Evolutionary conservation across 352 stramenopile species (phyloP), one percentile per base, ranked within the genome.

Genomic region (Globisporangium parvum): DNA sequence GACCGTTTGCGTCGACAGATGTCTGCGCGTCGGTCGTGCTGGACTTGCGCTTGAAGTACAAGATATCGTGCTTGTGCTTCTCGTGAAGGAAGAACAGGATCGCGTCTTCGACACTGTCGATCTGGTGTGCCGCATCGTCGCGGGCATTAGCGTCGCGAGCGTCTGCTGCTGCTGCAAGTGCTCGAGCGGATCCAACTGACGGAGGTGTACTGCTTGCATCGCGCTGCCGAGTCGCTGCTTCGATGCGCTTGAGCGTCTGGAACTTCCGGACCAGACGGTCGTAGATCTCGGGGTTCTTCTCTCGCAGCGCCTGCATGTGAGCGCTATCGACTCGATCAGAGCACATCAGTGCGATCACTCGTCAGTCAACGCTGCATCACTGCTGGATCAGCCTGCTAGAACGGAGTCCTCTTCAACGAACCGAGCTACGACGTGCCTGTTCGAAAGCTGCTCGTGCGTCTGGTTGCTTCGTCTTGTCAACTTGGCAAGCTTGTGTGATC

Each of bases 1-100:
- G 53, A 23, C 50, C 55, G 42, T 12, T 59, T 28, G 20, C 15
- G 18, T 53, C 46, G 45, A 23, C 63, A 21, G 23, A 51, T 53
- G 47, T 18, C 53, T 47, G 18, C 39, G 41, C 48, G 52, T 10
- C 53, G 40, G 3, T 51, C 39, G 20, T 6, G 23, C 31, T 59
- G 39, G 44, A 44, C 18, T 71, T 75, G 37, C 55, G 66, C 53
- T 73, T 71, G 47, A 88, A 88, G 50, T 88, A 88, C n/a, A 88
- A 56, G 10, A 91, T 58, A 47, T 91, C 77, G 48, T 69, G 70
- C n/a, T 65, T 74, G 63, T 88, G 77, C 53, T 87, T 91, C 42
- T 80, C 72, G 20, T 73, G 60, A 54, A 91, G 47, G 44, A 91
- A 91, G 48, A 85, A 85, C 35, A 91, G 39, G 12, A 91, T 75